Percentiles rank a stretch among this genome's conserved stretches.
Evolutionary conservation across 2,329 filamentous ascomycete genomes (phyloP).

Genomic region (Hypoxylon sp.): DNA sequence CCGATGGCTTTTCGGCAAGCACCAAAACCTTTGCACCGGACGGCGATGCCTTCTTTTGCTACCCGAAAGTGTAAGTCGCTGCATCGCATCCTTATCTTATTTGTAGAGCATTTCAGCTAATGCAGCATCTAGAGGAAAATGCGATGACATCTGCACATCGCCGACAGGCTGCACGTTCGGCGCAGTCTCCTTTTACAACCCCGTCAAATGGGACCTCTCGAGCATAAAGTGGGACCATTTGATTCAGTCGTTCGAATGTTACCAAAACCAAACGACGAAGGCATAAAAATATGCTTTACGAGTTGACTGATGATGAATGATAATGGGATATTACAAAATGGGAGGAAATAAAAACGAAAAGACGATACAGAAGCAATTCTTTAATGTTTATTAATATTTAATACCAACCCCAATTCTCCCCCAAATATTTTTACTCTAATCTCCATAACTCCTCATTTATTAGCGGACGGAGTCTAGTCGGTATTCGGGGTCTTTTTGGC

Average conservation of each 20-base stretch:
- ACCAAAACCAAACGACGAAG: constrained; percentile 42
- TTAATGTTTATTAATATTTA: not conserved
- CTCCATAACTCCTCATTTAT: constrained; percentile 11
- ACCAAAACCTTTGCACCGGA: constrained; percentile 61
- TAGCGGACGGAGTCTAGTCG: constrained; percentile 32
- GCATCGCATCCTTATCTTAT: constrained; percentile 1
- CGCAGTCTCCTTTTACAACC: constrained; percentile 54
- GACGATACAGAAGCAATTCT: not conserved
- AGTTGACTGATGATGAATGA: not conserved
- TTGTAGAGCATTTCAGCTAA: constrained; percentile 10
- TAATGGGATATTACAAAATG: not conserved
- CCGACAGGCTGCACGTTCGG: constrained; percentile 63
- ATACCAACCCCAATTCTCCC: too few species aligned
- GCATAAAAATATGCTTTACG: constrained; percentile 15
- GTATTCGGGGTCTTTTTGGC: constrained; percentile 40
- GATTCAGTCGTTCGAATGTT: constrained; percentile 51
- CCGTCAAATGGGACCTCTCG: constrained; percentile 58
- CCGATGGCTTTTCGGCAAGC: constrained; percentile 52
- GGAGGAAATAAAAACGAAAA: not conserved
- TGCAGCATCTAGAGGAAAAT: constrained; percentile 45
- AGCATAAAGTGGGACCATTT: constrained; percentile 55
- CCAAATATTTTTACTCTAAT: too few species aligned
- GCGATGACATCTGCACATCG: constrained; percentile 57
- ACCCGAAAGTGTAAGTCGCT: constrained; percentile 49
- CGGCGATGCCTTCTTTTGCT: constrained; percentile 59